A percentile compares a stretch with the other conserved stretches of the same genome.
Evolutionary conservation across 257 asterid genomes (phyloP).

Genomic region (Apocynum venetum): DNA sequence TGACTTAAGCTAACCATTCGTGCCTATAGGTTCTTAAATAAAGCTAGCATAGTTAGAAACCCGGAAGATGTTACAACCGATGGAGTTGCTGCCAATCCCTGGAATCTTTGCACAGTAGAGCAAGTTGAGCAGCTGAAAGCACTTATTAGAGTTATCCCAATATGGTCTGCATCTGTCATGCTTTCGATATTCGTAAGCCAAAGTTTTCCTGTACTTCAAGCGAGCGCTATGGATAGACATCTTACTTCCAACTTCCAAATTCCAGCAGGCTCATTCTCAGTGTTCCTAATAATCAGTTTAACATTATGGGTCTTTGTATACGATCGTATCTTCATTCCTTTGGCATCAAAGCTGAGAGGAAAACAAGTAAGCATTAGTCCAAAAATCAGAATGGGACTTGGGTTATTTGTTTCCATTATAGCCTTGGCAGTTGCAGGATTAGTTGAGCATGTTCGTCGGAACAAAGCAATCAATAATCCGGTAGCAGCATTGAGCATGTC

Average conservation of each 20-base stretch:
- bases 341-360: constrained; percentile 43
- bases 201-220: constrained; percentile 50
- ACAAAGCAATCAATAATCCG: constrained; percentile 36
- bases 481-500: constrained; percentile 45
- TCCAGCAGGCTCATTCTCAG: constrained; percentile 65
- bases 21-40: constrained; percentile 51
- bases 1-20: neutral
- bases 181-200: constrained; percentile 52
- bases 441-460: constrained; percentile 46
- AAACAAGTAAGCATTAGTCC: constrained; percentile 38
- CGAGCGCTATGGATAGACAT: constrained; percentile 59
- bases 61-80: constrained; percentile 34
- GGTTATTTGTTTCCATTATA: constrained; percentile 39
- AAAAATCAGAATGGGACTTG: constrained; percentile 61
- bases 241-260: constrained; percentile 43
- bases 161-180: constrained; percentile 73
- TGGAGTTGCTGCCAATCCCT: constrained; percentile 32
- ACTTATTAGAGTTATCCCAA: constrained; percentile 48
- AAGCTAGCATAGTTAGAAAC: constrained; percentile 58
- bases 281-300: constrained; percentile 39
- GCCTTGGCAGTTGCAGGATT: constrained; percentile 44
- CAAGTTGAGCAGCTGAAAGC: constrained; percentile 68
- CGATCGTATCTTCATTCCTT: constrained; percentile 51
- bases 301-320: constrained; percentile 48
- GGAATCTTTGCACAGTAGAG: constrained; percentile 54